Evolutionary conservation across 129 eudicot species (phyloP), one percentile per base, ranked within the genome.

Genomic region (Helianthus tuberosus): DNA sequence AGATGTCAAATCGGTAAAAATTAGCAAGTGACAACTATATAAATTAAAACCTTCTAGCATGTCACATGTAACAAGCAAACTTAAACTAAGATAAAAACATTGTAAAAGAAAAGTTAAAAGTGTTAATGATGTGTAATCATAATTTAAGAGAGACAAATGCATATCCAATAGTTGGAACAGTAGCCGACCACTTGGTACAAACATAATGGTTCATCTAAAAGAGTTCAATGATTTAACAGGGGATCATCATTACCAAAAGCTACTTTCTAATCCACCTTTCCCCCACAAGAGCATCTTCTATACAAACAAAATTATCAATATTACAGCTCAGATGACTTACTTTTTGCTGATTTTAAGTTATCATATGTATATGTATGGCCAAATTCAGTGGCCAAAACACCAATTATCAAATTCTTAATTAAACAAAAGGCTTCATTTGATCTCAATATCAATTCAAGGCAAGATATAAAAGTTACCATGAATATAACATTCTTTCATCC

Each of bases 131-230:
- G 46, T 41, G 46, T 41, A 41, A 43, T 43, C 47, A 43, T 43
- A 43, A 43, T 43, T 43, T 43, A 43, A 43, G 47, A 43, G 47
- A 43, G 47, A 43, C 47, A 43, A 43, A 43, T 6, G 47, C 47
- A 43, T 43, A 43, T 43, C 47, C 47, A 43, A 6, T 7, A 43
- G 47, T 43, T 43, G 47, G 47, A 43, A 43, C 2, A 43, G 55
- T 46, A 43, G 72, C 61, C 82, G 72, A 70, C 76, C 82, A 78
- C 60, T 78, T 71, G 77, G 82, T 71, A 78, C 67, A 52, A 78
- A 66, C 49, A 78, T 49, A 53, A 63, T 71, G 82, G 77, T 71
- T 78, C 77, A 78, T 78, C 64, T 77, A 71, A 51, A 63, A 78
- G 77, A 38, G 71, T 77, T 76, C 71, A 62, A 69, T 69, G 71